Conservation (phyloP, 169 alveolate genomes). For the Babesia ovis region DNA sequence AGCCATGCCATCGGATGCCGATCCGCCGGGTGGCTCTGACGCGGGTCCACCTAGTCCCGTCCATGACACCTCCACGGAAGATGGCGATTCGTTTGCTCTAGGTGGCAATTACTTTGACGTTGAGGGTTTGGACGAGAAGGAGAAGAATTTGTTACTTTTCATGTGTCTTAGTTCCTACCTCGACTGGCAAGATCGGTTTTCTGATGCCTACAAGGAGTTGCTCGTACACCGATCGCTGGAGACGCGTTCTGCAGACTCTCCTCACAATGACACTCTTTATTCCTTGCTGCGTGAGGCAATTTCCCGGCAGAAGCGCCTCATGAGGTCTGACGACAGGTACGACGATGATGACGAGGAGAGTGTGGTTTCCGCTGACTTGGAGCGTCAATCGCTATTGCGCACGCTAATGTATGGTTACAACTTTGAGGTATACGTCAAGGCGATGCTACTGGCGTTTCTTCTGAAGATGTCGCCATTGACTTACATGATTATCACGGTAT, state of each 20-base stretch:
- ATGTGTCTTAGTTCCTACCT: constrained; percentile 39
- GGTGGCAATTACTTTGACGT: constrained; percentile 11
- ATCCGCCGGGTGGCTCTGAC: constrained; percentile 13
- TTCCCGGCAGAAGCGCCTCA: background rate
- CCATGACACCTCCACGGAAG: background rate
- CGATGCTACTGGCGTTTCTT: constrained; percentile 43
- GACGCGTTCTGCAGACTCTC: background rate
- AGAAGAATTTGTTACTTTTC: constrained; percentile 36
- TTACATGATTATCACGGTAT: constrained; percentile 20
- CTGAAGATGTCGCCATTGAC: constrained; percentile 49
- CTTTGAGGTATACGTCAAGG: constrained; percentile 45
- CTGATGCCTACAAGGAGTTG: constrained; percentile 44
- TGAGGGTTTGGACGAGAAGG: constrained; percentile 46
- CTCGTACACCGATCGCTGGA: constrained; percentile 7
- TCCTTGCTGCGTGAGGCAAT: background rate
- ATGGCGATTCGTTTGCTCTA: background rate
- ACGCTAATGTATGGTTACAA: constrained; percentile 27
- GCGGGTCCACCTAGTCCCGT: background rate
- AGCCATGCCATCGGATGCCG: constrained; percentile 9
- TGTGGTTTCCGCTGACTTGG: background rate
- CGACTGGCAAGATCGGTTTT: constrained; percentile 58
- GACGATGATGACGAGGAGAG: background rate
- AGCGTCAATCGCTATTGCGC: constrained; percentile 8
- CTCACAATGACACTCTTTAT: constrained; percentile 2
- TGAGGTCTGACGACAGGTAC: constrained; percentile 2